These are phyloP conservation scores for Dothistroma pini DNA, from an alignment of 2,329 filamentous ascomycete species.

Conservation along the genomic window DNA sequence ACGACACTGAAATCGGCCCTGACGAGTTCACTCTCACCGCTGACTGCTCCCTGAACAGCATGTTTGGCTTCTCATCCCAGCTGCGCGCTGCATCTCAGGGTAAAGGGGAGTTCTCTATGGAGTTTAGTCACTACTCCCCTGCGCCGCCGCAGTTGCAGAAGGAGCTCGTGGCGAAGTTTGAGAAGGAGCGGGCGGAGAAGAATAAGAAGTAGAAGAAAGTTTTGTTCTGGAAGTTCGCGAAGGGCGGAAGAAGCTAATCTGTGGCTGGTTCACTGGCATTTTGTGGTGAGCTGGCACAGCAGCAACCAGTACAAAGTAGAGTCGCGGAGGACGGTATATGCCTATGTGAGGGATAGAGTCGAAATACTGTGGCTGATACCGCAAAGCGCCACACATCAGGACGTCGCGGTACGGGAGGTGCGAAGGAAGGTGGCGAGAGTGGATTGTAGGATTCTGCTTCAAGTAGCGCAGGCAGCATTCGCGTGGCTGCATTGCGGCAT, in stretches of 20 bases:
- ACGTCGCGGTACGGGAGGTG: no score
- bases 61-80: slow-evolving; percentile 96
- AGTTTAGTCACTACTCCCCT: slow-evolving; percentile 92
- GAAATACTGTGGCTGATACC: not conserved
- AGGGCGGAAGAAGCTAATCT: not conserved
- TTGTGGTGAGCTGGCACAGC: not conserved
- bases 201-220: slow-evolving; percentile 52
- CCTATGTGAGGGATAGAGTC: not conserved
- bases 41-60: slow-evolving; percentile 90
- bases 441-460: not conserved
- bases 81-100: slow-evolving; percentile 91
- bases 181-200: slow-evolving; percentile 63
- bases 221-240: not conserved
- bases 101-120: slow-evolving; percentile 98
- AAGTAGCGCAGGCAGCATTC: not conserved
- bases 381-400: not conserved
- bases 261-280: not conserved
- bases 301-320: not conserved
- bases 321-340: not conserved
- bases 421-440: not conserved
- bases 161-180: slow-evolving; percentile 64
- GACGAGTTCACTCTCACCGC: slow-evolving; percentile 93
- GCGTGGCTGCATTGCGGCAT: not conserved
- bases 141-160: slow-evolving; percentile 86
- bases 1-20: slow-evolving; percentile 87